Evolutionary conservation across 805 yeast genomes (phyloP).

Genomic region (Yarrowia yakushimensis): DNA sequence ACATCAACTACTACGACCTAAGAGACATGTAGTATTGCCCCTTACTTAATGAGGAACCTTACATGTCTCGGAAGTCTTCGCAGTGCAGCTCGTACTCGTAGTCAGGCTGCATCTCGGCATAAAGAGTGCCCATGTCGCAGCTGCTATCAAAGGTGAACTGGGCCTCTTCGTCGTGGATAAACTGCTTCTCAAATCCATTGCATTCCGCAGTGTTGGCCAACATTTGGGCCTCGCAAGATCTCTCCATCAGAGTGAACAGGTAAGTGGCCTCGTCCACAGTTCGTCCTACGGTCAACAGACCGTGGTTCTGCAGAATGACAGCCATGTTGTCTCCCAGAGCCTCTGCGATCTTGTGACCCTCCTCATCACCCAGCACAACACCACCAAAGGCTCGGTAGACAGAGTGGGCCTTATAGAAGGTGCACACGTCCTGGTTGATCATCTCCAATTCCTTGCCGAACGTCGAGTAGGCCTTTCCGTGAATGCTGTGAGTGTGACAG

Average conservation of each 20-base stretch:
- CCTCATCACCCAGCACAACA: constrained; percentile 64
- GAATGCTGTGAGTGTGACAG: constrained; percentile 63
- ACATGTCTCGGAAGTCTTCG: constrained; percentile 22
- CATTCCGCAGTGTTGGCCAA: constrained; percentile 52
- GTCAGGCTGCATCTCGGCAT: constrained; percentile 72
- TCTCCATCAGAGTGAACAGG: constrained; percentile 60
- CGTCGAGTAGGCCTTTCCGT: constrained; percentile 62
- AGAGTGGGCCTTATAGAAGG: constrained; percentile 60
- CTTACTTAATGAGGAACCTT: too few relatives aligned
- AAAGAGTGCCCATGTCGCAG: constrained; percentile 65
- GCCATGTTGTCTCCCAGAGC: constrained; percentile 59
- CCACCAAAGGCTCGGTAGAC: constrained; percentile 75
- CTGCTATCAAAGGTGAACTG: constrained; percentile 57
- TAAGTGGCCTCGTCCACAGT: constrained; percentile 76
- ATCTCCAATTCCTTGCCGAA: constrained; percentile 68
- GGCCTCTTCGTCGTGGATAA: constrained; percentile 61
- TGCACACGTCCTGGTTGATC: constrained; percentile 76
- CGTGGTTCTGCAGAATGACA: constrained; percentile 67
- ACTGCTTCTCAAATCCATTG: constrained; percentile 32
- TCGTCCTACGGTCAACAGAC: constrained; percentile 63
- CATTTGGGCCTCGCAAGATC: constrained; percentile 62
- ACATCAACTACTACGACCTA: too few relatives aligned
- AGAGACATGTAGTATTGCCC: too few relatives aligned
- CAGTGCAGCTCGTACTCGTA: constrained; percentile 46
- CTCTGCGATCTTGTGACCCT: constrained; percentile 58